Conservation (phyloP, 2,329 filamentous ascomycete genomes). For the Aspergillus sp. region DNA sequence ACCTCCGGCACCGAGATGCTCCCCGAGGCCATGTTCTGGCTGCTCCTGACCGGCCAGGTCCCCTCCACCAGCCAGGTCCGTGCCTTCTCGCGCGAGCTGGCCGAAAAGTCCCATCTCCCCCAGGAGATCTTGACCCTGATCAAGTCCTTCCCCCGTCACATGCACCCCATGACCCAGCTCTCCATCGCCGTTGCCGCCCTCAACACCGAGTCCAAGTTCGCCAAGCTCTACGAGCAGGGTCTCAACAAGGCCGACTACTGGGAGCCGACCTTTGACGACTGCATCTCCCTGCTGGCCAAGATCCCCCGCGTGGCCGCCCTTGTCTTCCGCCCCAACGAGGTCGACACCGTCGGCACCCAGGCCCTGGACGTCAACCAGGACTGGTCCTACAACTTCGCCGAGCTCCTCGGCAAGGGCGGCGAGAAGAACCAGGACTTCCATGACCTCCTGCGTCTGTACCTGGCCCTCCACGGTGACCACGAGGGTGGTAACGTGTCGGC, state of each 20-base stretch:
- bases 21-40: constrained; percentile 99
- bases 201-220: constrained; percentile 91
- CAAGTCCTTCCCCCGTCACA: constrained; percentile 80
- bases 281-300: constrained; percentile 90
- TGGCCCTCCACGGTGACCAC: constrained; percentile 95
- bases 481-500: constrained; percentile 98
- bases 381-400: constrained; percentile 98
- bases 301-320: constrained; percentile 94
- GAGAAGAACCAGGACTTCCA: constrained; percentile 74
- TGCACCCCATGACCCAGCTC: constrained; percentile 98
- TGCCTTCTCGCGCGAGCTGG: constrained; percentile 78
- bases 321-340: constrained; percentile 87
- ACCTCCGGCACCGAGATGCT: constrained; percentile 90
- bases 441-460: constrained; percentile 87
- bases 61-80: constrained; percentile 81
- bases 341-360: constrained; percentile 70
- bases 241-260: constrained; percentile 97
- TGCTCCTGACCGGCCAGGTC: constrained; percentile 88
- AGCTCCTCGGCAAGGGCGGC: constrained; percentile 88
- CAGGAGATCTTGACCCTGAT: constrained; percentile 83
- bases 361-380: constrained; percentile 81
- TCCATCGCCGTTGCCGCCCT: constrained; percentile 93
- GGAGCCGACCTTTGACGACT: constrained; percentile 97
- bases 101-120: constrained; percentile 80
- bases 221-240: constrained; percentile 86